A percentile compares a stretch with the other conserved stretches of the same genome.
These are phyloP conservation scores for Clarireedia paspali DNA, from an alignment of 2,329 filamentous ascomycete genomes.

Conservation along the genomic window DNA sequence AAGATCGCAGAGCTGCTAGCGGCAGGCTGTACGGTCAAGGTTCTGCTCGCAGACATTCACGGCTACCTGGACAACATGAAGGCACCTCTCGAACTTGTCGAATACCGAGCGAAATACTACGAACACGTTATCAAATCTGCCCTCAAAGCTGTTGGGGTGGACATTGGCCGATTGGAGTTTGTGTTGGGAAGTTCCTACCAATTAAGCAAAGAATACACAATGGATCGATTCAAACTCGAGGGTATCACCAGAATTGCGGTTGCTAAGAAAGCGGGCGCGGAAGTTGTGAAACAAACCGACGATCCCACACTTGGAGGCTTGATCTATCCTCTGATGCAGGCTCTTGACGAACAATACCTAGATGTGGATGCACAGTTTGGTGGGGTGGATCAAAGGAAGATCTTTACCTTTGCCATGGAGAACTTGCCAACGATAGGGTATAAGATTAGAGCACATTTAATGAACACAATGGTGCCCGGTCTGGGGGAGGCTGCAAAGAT, in stretches of 20 bases:
- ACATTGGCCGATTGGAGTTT: conserved; percentile 72
- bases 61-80: conserved; percentile 80
- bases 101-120: conserved; percentile 77
- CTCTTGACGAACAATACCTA: conserved; percentile 46
- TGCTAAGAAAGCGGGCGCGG: conserved; percentile 83
- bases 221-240: conserved; percentile 77
- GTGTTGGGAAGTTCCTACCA: conserved; percentile 83
- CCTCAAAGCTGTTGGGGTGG: conserved; percentile 51
- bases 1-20: conserved; percentile 85
- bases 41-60: conserved; percentile 64
- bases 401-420: conserved; percentile 80
- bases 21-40: conserved; percentile 74
- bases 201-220: conserved; percentile 62
- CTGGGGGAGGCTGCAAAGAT: conserved; percentile 77
- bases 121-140: conserved; percentile 59
- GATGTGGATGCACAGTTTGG: conserved; percentile 85
- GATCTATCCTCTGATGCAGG: conserved; percentile 72
- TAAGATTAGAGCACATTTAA: conserved; percentile 60
- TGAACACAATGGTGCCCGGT: conserved; percentile 87
- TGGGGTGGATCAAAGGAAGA: conserved; percentile 79
- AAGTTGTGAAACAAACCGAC: conserved; percentile 73
- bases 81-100: conserved; percentile 80
- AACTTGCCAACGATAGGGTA: conserved; percentile 82
- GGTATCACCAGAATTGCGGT: conserved; percentile 27
- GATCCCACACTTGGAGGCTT: conserved; percentile 68